A percentile compares a stretch with the other conserved stretches of the same genome.
Conservation (phyloP, 306 rosid genomes). For the Castanea crenata region DNA sequence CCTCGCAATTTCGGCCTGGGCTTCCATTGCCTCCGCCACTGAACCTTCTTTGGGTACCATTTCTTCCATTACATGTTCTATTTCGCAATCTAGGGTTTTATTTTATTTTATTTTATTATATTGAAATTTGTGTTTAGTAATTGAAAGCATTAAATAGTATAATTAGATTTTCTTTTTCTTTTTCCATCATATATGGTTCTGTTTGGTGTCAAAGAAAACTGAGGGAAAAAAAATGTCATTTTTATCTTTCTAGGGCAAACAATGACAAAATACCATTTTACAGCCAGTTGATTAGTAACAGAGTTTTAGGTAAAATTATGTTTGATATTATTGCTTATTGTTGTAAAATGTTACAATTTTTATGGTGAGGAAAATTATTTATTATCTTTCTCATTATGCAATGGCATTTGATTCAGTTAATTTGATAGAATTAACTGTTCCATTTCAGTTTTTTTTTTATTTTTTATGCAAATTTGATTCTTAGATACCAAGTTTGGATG, state of each 20-base stretch:
- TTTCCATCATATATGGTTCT: background rate
- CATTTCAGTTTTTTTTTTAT: background rate
- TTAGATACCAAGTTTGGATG: background rate
- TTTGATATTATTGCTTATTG: background rate
- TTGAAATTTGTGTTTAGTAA: background rate
- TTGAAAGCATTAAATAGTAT: background rate
- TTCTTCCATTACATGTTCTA: background rate
- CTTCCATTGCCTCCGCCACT: conserved; percentile 20
- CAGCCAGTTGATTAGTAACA: background rate
- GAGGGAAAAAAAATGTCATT: background rate
- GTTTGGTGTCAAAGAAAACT: background rate
- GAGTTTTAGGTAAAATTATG: background rate
- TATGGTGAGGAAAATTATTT: background rate
- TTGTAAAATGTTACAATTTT: background rate
- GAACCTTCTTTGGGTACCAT: conserved; percentile 45
- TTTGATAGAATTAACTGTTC: background rate
- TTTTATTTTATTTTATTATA: too few species aligned
- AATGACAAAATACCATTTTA: background rate
- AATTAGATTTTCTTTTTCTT: background rate
- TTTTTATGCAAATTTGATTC: background rate
- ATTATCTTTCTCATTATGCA: background rate
- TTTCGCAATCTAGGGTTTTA: background rate
- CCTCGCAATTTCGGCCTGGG: conserved; percentile 16
- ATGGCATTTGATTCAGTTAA: background rate
- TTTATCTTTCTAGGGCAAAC: too few species aligned